Evolutionary conservation across 2,329 filamentous ascomycete species (phyloP).

Genomic region (Ascosphaera pollenicola): DNA sequence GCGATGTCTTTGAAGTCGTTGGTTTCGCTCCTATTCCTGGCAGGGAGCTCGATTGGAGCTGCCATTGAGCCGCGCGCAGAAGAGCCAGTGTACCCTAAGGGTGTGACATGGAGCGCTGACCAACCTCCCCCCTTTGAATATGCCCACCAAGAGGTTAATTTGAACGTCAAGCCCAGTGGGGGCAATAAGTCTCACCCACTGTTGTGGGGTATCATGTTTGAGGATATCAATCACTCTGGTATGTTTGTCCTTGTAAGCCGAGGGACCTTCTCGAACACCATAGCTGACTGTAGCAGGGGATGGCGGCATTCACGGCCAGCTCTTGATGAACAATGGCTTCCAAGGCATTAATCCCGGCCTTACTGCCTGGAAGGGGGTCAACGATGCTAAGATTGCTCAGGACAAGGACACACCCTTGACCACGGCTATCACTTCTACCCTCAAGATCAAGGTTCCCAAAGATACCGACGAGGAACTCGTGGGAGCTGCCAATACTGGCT

Average conservation of each 20-base stretch:
- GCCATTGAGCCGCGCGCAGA: not conserved
- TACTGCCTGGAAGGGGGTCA: slow-evolving; percentile 11
- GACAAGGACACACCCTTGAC: slow-evolving; percentile 9
- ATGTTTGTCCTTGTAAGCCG: no score
- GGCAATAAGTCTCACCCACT: slow-evolving; percentile 10
- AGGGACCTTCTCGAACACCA: no score
- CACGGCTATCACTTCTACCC: slow-evolving; percentile 10
- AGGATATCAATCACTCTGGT: slow-evolving; percentile 16
- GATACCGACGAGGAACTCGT: slow-evolving; percentile 9
- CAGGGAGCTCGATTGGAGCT: not conserved
- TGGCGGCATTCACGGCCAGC: slow-evolving; percentile 14
- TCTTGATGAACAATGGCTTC: slow-evolving; percentile 16
- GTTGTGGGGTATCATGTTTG: slow-evolving; percentile 15
- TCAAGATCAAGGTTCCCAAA: slow-evolving; percentile 8
- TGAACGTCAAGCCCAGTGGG: slow-evolving; percentile 1
- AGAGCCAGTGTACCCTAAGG: not conserved
- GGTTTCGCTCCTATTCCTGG: not conserved
- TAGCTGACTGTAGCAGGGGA: slow-evolving; percentile 6
- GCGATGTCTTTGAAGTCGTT: not conserved
- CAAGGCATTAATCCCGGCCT: slow-evolving; percentile 11
- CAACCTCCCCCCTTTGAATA: not conserved
- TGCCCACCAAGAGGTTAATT: not conserved
- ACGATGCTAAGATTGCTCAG: slow-evolving; percentile 8
- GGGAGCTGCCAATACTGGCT: slow-evolving; percentile 25
- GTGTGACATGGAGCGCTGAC: not conserved